Base-by-base conservation (phyloP, 108 stramenopile genomes). In the Fragilaria crotonensis region DNA sequence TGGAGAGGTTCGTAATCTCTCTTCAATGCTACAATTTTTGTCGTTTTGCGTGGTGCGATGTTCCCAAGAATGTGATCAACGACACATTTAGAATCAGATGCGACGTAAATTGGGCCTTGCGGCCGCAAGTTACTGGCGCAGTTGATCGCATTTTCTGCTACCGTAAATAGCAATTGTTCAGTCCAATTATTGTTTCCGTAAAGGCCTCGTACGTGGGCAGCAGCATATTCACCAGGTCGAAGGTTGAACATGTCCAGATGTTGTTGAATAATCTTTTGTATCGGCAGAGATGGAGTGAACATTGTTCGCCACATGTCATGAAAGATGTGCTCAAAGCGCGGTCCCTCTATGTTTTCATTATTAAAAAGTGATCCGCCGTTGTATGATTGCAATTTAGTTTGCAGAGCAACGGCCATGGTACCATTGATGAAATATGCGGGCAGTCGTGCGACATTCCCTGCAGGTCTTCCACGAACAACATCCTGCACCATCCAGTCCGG, bases 251-350 rank as follows among this genome's bases (percentile, higher is more conserved):
- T 25, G 0, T n/a, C 33, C 60, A 71, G 57, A 33, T 60, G 47
- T 1, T 50, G 7, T 26, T 63, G 60, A 30, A 81, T 55, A 1
- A 25, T 46, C 5, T 25, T 25, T 0, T 63, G 60, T 3, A 81
- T 25, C 1, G 76, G 72, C 19, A 54, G 68, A 0, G 80, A 67
- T 17, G 76, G 80, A 4, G 69, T 72, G 63, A 81, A 81, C 9
- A 73, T 33, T 3, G 36, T 18, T 4, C 36, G 48, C 31, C 69
- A 81, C 21, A 76, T 20, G 49, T 67, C 63, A 25, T 57, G 70
- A 61, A 62, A 73, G 36, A 77, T 31, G 31, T 48, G 4, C 5
- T 36, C 50, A 48, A 61, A 75, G 17, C 53, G 23, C 17, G 33
- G 33, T 2, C 25, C 32, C 31, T 36, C 2, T 2, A 20, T n/a